phyloP scores from a whole-genome alignment of 352 stramenopile species.

The Pythium apleroticum region DNA sequence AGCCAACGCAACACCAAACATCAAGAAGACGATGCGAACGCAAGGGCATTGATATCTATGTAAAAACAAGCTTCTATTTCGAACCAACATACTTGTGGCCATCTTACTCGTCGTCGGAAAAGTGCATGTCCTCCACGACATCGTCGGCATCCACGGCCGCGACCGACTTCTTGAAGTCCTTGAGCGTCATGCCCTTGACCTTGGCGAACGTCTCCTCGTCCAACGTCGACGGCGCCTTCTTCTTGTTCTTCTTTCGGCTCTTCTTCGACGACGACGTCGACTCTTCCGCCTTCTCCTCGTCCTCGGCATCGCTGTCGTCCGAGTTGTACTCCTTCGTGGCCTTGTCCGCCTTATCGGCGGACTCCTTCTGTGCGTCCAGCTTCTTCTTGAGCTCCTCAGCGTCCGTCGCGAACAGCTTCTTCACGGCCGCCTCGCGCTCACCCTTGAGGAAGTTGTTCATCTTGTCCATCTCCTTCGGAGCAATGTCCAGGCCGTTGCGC shows the following conservation, averaged over 20 bases:
- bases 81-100: background rate
- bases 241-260: constrained; percentile 34
- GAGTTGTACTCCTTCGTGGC: constrained; percentile 30
- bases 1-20: background rate
- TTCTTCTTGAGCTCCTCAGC: constrained; percentile 69
- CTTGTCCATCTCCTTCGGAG: constrained; percentile 79
- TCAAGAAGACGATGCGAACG: too few species aligned
- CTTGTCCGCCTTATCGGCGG: constrained; percentile 16
- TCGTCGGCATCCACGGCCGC: constrained; percentile 68
- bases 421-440: constrained; percentile 79
- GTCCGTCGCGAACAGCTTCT: constrained; percentile 83
- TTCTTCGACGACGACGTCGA: constrained; percentile 44
- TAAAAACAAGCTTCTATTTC: constrained; percentile 3
- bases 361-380: constrained; percentile 38
- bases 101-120: constrained; percentile 69
- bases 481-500: constrained; percentile 88
- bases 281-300: constrained; percentile 36
- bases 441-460: constrained; percentile 85
- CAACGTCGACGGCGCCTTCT: constrained; percentile 32
- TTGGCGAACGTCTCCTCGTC: constrained; percentile 69
- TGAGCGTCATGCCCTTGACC: constrained; percentile 82
- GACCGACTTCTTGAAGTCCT: constrained; percentile 80
- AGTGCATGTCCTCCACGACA: constrained; percentile 77
- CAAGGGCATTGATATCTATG: background rate
- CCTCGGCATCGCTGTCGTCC: constrained; percentile 41